phyloP scores from a whole-genome alignment of 2,329 filamentous ascomycete species.

The Fusarium papillatum region DNA sequence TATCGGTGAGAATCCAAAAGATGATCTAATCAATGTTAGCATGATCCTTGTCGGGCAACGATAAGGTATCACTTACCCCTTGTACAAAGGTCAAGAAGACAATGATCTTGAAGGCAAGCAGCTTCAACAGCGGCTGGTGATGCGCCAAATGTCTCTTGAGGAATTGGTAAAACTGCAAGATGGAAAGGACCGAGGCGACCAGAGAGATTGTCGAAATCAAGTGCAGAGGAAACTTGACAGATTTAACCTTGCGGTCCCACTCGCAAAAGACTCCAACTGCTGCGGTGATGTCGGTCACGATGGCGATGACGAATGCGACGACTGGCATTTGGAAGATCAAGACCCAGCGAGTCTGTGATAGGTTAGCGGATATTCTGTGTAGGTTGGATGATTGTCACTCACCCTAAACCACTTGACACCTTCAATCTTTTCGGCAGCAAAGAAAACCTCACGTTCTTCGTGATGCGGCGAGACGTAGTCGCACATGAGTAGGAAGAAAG shows the following conservation, averaged over 20 bases:
- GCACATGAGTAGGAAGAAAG: slow-evolving; percentile 40
- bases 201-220: slow-evolving; percentile 23
- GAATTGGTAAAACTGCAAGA: slow-evolving; percentile 32
- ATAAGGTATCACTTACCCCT: slow-evolving; percentile 9
- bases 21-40: slow-evolving; percentile 14
- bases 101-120: slow-evolving; percentile 36
- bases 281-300: slow-evolving; percentile 32
- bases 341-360: slow-evolving; percentile 31
- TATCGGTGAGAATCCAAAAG: slow-evolving; percentile 33
- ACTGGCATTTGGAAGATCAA: slow-evolving; percentile 42
- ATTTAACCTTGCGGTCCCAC: slow-evolving; percentile 20
- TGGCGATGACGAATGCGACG: slow-evolving; percentile 12
- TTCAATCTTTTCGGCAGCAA: slow-evolving; percentile 34
- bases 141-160: slow-evolving; percentile 33
- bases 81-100: slow-evolving; percentile 36
- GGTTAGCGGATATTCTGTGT: not conserved
- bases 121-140: slow-evolving; percentile 35
- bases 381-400: not conserved
- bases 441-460: slow-evolving; percentile 35
- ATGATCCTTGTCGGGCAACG: not conserved
- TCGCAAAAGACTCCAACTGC: slow-evolving; percentile 35
- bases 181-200: slow-evolving; percentile 23
- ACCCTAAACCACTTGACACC: slow-evolving; percentile 37
- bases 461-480: slow-evolving; percentile 36
- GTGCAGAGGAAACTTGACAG: slow-evolving; percentile 29